Evolutionary conservation across 371 early-diverging fungal genomes (phyloP), one percentile per base, ranked within the genome.

Genomic region (Mortierella sp.): DNA sequence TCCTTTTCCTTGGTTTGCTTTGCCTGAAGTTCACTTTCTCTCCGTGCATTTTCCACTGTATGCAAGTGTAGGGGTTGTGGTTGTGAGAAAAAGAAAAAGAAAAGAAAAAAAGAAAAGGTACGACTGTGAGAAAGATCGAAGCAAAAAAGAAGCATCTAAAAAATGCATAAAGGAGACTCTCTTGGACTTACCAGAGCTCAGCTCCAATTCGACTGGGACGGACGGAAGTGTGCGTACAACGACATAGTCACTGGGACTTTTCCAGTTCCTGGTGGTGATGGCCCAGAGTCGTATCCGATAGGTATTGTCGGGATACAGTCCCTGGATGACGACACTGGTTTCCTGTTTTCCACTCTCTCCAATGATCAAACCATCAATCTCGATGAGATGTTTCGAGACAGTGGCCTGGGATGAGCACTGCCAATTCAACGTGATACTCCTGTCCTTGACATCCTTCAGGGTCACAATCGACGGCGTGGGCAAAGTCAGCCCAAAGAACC

Each of bases 201-300:
- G 64, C 26, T 79, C 80, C 19, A 79, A 64, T 58, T 73, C 80
- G 15, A 79, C 63, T 43, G 80, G 80, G 9, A 73, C 64, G 26
- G 80, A 69, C 1, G 73, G 64, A 15, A 81, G 55, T 21, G 86
- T 86, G 51, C 82, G 62, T 0, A 86, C 79, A 43, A 80, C 63
- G 21, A 85, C 64, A 53, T 66, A 72, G 46, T 80, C 74, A 51
- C 85, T 85, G 1, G 83, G 82, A 1, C 84, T 77, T 63, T 73
- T 80, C 72, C 82, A 75, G 56, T 83, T 80, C 26, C 83, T 73
- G 19, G 81, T 74, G 1, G 81, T 84, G 53, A 83, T 70, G 7
- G 86, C 87, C 87, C 86, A 87, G 11, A 87, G 83, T 15, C 87
- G 76, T 26, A 86, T 74, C 53, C 80, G 59, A 59, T 86, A 84